Conservation (phyloP, 495 filamentous ascomycete species). For the Hyphodiscus hymeniophilus region DNA sequence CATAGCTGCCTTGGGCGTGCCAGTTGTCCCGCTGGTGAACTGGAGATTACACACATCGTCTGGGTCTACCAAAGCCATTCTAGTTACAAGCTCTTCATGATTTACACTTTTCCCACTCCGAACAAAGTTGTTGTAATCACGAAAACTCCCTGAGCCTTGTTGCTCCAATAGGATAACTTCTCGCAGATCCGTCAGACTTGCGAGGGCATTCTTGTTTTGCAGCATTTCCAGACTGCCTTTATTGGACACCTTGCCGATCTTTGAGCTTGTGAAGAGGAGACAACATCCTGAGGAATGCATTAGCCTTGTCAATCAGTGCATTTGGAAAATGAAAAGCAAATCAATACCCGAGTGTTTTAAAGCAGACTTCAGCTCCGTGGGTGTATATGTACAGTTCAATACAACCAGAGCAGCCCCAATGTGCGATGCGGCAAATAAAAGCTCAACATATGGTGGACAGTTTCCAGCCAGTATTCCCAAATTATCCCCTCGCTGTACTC, state of each 20-base stretch:
- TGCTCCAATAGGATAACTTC: slow-evolving; percentile 4
- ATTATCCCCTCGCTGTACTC: slow-evolving; percentile 24
- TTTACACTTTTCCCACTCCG: neutral
- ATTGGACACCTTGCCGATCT: slow-evolving; percentile 49
- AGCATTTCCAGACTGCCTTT: slow-evolving; percentile 43
- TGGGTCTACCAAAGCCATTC: slow-evolving; percentile 32
- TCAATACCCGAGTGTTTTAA: slow-evolving; percentile 47
- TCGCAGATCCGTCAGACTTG: neutral
- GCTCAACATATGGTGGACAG: slow-evolving; percentile 58
- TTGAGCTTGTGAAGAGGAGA: slow-evolving; percentile 55
- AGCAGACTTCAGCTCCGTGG: slow-evolving; percentile 52
- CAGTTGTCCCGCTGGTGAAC: slow-evolving; percentile 65
- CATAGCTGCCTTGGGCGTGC: slow-evolving; percentile 68
- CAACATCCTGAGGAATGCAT: slow-evolving; percentile 38
- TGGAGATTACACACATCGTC: slow-evolving; percentile 59
- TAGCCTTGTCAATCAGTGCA: neutral
- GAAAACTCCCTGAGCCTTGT: neutral
- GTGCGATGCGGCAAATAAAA: slow-evolving; percentile 59
- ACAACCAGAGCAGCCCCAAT: slow-evolving; percentile 63
- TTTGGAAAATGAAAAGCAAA: neutral
- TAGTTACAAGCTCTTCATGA: slow-evolving; percentile 9
- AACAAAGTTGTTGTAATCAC: neutral
- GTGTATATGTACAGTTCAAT: slow-evolving; percentile 65
- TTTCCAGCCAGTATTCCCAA: slow-evolving; percentile 65
- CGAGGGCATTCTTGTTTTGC: slow-evolving; percentile 2